phyloP scores from a whole-genome alignment of 2,329 filamentous ascomycete genomes.

The Colletotrichum plurivorum region DNA sequence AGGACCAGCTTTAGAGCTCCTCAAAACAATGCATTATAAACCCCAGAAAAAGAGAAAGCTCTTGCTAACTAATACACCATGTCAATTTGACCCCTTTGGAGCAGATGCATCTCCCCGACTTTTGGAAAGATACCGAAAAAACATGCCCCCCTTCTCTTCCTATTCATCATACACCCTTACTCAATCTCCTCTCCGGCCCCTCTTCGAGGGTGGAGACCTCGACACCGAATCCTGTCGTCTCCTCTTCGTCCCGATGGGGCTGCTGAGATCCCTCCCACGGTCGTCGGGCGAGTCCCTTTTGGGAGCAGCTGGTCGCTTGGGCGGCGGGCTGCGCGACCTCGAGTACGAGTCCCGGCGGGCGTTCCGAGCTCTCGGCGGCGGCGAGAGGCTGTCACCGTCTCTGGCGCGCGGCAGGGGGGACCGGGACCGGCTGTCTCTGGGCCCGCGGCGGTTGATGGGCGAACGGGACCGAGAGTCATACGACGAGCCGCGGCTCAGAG shows the following conservation, averaged over 20 bases:
- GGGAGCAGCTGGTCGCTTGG: constrained; percentile 27
- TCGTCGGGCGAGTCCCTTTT: constrained; percentile 21
- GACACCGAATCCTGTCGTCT: constrained; percentile 43
- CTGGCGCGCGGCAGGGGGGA: constrained; percentile 35
- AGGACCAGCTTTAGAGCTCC: too few species aligned
- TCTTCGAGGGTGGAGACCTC: constrained; percentile 44
- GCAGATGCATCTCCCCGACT: too few species aligned
- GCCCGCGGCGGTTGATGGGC: constrained; percentile 31
- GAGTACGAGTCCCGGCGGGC: constrained; percentile 43
- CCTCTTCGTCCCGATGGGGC: constrained; percentile 41
- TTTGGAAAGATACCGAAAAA: not conserved
- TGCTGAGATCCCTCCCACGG: constrained; percentile 7
- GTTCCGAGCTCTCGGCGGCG: constrained; percentile 43
- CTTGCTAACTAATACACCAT: too few species aligned
- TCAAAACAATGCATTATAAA: too few species aligned
- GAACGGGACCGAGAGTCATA: constrained; percentile 47
- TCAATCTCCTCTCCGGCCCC: constrained; percentile 44
- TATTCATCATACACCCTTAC: constrained; percentile 20
- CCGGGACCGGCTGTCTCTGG: constrained; percentile 42
- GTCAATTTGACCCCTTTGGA: too few species aligned
- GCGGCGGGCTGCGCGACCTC: constrained; percentile 42
- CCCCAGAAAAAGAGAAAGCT: too few species aligned
- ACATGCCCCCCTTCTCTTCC: not conserved
- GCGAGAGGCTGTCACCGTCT: constrained; percentile 42
- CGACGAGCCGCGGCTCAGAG: constrained; percentile 45